These are phyloP conservation scores for Chenopodium quinoa DNA, from an alignment of 148 eudicot genomes.

Conservation along the genomic window DNA sequence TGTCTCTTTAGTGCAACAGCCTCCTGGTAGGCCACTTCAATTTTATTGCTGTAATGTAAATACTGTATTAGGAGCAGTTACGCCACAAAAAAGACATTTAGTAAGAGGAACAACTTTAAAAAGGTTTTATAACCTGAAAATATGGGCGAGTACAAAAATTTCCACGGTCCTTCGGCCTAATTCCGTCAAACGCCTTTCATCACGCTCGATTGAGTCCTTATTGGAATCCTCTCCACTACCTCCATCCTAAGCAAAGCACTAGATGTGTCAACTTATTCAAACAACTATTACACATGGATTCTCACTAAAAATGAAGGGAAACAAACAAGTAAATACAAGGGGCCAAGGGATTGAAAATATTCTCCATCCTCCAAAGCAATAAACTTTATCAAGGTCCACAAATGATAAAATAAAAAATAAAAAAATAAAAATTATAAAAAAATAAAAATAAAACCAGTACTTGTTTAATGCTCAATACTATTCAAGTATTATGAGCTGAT, in stretches of 20 bases:
- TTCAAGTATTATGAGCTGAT: background rate
- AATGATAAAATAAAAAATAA: background rate
- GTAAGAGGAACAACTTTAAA: background rate
- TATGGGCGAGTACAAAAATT: conserved; percentile 79
- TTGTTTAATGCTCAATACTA: background rate
- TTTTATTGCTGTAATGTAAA: conserved; percentile 61
- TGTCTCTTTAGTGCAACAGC: conserved; percentile 97
- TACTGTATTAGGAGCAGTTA: background rate
- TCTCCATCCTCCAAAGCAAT: background rate
- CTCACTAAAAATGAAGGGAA: background rate
- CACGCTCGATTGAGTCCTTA: conserved; percentile 85
- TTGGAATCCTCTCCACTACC: conserved; percentile 73
- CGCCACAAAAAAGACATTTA: background rate
- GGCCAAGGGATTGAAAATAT: background rate
- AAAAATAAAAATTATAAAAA: too few species aligned
- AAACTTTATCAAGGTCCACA: background rate
- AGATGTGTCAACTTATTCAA: conserved; percentile 4
- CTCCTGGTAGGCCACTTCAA: conserved; percentile 94
- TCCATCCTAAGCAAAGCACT: conserved; percentile 58
- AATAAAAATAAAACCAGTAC: background rate
- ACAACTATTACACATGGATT: background rate
- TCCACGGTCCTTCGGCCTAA: conserved; percentile 94
- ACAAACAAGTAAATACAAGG: too few species aligned
- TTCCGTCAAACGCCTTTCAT: conserved; percentile 90
- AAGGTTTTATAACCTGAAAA: conserved; percentile 56